Evolutionary conservation across 352 stramenopile species (phyloP).

Genomic region (Globisporangium perplexum): DNA sequence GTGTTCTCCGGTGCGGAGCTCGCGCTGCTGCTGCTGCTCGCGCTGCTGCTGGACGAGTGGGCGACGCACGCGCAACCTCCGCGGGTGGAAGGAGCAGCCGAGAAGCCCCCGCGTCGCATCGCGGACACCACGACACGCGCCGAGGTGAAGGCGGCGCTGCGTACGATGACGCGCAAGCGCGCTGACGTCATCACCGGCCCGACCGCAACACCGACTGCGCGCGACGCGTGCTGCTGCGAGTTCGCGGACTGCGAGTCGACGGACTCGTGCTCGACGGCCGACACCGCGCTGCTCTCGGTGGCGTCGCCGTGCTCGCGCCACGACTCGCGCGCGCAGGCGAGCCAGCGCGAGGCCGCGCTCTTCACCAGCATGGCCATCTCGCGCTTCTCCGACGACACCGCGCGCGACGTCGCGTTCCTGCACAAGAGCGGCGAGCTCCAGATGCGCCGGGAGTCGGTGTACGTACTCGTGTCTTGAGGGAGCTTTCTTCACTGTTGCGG

Average conservation of each 20-base stretch:
- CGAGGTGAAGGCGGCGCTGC: not conserved
- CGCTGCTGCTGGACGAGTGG: conserved; percentile 5
- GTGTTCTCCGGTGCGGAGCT: conserved; percentile 14
- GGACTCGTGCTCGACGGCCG: conserved; percentile 10
- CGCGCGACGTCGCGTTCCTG: conserved; percentile 13
- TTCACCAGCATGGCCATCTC: conserved; percentile 24
- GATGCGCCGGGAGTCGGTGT: conserved; percentile 18
- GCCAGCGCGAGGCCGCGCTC: conserved; percentile 3
- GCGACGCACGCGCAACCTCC: not conserved
- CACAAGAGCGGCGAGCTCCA: conserved; percentile 19
- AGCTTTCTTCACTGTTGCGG: too few species aligned
- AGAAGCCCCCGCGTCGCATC: too few species aligned
- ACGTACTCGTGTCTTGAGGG: not conserved
- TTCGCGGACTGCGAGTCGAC: conserved; percentile 7
- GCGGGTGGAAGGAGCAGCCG: too few species aligned
- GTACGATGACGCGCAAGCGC: not conserved
- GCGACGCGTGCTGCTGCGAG: conserved; percentile 2
- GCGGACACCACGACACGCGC: too few species aligned
- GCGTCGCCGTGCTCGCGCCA: not conserved
- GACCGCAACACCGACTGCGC: not conserved
- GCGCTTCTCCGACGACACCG: conserved; percentile 13
- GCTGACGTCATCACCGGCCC: not conserved
- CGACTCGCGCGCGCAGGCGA: not conserved
- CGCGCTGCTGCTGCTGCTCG: conserved; percentile 16
- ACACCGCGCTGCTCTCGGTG: conserved; percentile 1